Percentiles rank a stretch among this genome's conserved stretches.
phyloP scores from a whole-genome alignment of 2,329 filamentous ascomycete genomes.

The Claviceps citrina region DNA sequence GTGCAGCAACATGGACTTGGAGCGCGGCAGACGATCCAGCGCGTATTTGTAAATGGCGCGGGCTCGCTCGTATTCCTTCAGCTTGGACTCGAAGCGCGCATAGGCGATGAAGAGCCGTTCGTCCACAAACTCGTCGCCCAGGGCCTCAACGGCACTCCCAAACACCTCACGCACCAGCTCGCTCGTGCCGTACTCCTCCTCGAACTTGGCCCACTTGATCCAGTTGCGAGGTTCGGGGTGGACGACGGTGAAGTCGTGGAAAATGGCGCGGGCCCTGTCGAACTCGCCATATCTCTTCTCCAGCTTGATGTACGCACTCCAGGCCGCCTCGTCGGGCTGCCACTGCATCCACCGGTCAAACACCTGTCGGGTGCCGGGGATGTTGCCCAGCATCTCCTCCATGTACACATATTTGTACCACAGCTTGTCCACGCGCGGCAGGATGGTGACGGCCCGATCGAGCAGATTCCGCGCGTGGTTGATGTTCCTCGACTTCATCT shows the following conservation, averaged over 20 bases:
- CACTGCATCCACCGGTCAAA: slow-evolving; percentile 98
- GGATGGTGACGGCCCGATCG: slow-evolving; percentile 82
- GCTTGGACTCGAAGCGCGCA: slow-evolving; percentile 82
- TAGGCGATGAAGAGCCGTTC: slow-evolving; percentile 93
- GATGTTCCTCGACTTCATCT: slow-evolving; percentile 88
- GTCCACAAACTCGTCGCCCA: slow-evolving; percentile 91
- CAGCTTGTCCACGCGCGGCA: slow-evolving; percentile 84
- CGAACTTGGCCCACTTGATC: slow-evolving; percentile 97
- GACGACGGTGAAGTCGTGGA: slow-evolving; percentile 76
- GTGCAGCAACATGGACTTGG: slow-evolving; percentile 70
- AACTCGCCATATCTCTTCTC: slow-evolving; percentile 92
- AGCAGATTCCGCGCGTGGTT: slow-evolving; percentile 91
- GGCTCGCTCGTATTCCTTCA: slow-evolving; percentile 89
- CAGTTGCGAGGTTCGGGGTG: slow-evolving; percentile 92
- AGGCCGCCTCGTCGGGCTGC: slow-evolving; percentile 92
- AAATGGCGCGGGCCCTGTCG: slow-evolving; percentile 78
- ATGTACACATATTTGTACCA: slow-evolving; percentile 99
- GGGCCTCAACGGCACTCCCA: slow-evolving; percentile 68
- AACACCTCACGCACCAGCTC: slow-evolving; percentile 88
- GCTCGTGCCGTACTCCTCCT: slow-evolving; percentile 86
- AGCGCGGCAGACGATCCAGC: slow-evolving; percentile 76
- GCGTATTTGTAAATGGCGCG: slow-evolving; percentile 95
- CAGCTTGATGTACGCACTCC: slow-evolving; percentile 90
- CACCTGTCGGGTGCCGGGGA: slow-evolving; percentile 79
- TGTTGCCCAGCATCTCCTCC: slow-evolving; percentile 93